These are phyloP conservation scores for Grigorovia transvaalensis DNA, from an alignment of 805 yeast species.

Conservation along the genomic window DNA sequence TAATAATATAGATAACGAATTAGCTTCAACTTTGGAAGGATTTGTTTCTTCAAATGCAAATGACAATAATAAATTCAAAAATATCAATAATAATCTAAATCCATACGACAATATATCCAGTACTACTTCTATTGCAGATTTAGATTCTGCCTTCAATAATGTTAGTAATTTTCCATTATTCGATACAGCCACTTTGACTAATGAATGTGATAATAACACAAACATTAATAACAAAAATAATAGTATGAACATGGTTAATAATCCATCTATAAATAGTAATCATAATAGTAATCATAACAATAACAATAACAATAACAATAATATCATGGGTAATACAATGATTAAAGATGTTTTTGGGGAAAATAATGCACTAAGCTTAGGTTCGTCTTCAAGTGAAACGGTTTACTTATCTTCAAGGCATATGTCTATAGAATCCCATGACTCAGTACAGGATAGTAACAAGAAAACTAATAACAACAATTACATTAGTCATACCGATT, in stretches of 20 bases:
- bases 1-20: background rate
- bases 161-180: background rate
- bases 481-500: background rate
- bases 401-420: background rate
- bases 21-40: background rate
- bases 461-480: background rate
- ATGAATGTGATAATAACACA: background rate
- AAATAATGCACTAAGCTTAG: background rate
- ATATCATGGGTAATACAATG: no score
- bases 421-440: background rate
- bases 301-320: background rate
- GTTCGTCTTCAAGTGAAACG: background rate
- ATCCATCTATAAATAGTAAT: no score
- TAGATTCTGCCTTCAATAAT: background rate
- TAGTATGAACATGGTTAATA: background rate
- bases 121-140: background rate
- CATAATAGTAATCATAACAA: no score
- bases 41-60: background rate
- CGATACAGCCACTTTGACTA: background rate
- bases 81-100: background rate
- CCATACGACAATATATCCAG: background rate
- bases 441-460: background rate
- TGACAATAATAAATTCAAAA: background rate
- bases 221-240: background rate
- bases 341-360: background rate